These are phyloP conservation scores for Pisolithus thermaeus DNA, from an alignment of 1,284 basidiomycete species.

Conservation along the genomic window DNA sequence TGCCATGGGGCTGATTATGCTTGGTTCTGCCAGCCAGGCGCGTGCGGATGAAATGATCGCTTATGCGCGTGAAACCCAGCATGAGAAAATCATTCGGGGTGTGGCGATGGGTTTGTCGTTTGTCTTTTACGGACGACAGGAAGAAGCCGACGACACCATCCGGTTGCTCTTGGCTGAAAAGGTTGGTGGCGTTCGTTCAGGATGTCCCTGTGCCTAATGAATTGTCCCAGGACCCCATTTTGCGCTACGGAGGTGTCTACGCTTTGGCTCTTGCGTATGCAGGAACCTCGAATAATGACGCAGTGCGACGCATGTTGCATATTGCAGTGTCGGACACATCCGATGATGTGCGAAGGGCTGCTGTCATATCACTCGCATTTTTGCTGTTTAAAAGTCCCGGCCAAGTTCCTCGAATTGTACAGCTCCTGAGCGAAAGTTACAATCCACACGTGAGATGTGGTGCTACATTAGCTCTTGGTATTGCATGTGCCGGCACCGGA, in stretches of 20 bases:
- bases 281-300: slow-evolving; percentile 89
- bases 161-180: slow-evolving; percentile 78
- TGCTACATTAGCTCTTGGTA: slow-evolving; percentile 89
- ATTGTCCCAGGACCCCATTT: slow-evolving; percentile 74
- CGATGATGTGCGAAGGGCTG: slow-evolving; percentile 91
- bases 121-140: slow-evolving; percentile 86
- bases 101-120: slow-evolving; percentile 88
- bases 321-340: slow-evolving; percentile 96
- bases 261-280: slow-evolving; percentile 93
- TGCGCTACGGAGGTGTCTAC: slow-evolving; percentile 95
- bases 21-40: slow-evolving; percentile 77
- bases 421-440: slow-evolving; percentile 93
- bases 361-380: slow-evolving; percentile 92
- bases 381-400: slow-evolving; percentile 92
- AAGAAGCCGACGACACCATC: slow-evolving; percentile 79
- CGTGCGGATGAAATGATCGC: slow-evolving; percentile 89
- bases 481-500: slow-evolving; percentile 96
- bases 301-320: slow-evolving; percentile 85
- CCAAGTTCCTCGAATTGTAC: slow-evolving; percentile 92
- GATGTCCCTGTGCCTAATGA: slow-evolving; percentile 4
- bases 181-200: slow-evolving; percentile 38
- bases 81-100: slow-evolving; percentile 97
- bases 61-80: slow-evolving; percentile 93
- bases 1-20: slow-evolving; percentile 95
- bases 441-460: slow-evolving; percentile 98